These are phyloP conservation scores for Puccinia hordei DNA, from an alignment of 1,284 basidiomycete genomes.

Conservation along the genomic window DNA sequence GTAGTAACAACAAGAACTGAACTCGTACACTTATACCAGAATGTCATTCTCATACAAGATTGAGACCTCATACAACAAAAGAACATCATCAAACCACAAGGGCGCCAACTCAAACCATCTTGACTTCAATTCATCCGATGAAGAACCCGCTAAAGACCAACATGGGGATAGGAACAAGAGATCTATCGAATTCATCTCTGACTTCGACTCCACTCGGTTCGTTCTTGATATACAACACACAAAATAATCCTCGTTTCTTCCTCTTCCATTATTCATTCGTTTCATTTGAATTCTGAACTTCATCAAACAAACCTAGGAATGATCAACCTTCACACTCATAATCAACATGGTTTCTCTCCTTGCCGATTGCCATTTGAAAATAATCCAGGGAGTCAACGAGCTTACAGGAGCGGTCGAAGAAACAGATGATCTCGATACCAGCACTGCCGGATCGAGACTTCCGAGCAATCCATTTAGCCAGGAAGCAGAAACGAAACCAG, in stretches of 20 bases:
- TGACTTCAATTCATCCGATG: slow-evolving; percentile 7
- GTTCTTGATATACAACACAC: too few relatives aligned
- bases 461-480: slow-evolving; percentile 29
- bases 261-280: too few relatives aligned
- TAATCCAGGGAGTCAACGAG: not conserved
- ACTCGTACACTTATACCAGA: not conserved
- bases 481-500: slow-evolving; percentile 19
- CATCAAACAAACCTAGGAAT: not conserved
- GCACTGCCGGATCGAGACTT: slow-evolving; percentile 37
- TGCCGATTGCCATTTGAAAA: too few relatives aligned
- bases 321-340: slow-evolving; percentile 18
- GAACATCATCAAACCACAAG: not conserved
- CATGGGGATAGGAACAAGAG: not conserved
- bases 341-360: slow-evolving; percentile 13
- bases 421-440: slow-evolving; percentile 7
- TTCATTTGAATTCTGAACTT: too few relatives aligned
- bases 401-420: not conserved
- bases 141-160: too few relatives aligned
- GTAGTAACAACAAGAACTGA: too few relatives aligned
- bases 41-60: slow-evolving; percentile 44
- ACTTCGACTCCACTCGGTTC: slow-evolving; percentile 19
- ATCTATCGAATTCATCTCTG: slow-evolving; percentile 11
- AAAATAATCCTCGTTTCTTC: too few relatives aligned
- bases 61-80: not conserved
- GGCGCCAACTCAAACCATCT: not conserved